Percentiles rank a stretch among this genome's conserved stretches.
Evolutionary conservation across 2,329 filamentous ascomycete genomes (phyloP).

Genomic region (Fonsecaea pedrosoi): DNA sequence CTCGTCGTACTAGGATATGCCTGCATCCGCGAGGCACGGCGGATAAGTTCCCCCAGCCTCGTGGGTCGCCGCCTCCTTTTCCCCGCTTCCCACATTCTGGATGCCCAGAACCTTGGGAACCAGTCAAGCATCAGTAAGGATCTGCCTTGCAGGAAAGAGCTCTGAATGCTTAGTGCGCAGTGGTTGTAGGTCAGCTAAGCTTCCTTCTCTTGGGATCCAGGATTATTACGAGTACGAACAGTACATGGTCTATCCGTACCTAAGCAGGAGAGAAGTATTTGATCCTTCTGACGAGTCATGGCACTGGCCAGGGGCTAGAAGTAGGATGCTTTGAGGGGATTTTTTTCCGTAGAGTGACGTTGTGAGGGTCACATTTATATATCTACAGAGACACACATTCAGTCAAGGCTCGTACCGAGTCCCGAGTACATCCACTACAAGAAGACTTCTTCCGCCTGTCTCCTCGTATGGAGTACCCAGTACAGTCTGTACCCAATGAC

Average conservation of each 20-base stretch:
- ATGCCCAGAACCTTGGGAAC: not conserved
- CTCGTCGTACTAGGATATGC: not conserved
- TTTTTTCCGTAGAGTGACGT: not conserved
- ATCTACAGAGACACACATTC: too few relatives aligned
- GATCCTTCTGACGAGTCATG: not conserved
- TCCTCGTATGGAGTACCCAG: too few relatives aligned
- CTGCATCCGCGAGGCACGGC: not conserved
- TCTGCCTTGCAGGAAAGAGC: not conserved
- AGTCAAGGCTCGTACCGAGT: too few relatives aligned
- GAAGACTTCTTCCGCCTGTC: too few relatives aligned
- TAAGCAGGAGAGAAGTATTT: too few relatives aligned
- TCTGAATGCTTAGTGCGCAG: not conserved
- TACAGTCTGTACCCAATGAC: not conserved
- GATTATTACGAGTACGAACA: not conserved
- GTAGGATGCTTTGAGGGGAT: not conserved
- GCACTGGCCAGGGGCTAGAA: not conserved
- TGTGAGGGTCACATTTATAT: too few relatives aligned
- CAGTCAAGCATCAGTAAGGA: not conserved
- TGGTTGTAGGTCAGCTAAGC: not conserved
- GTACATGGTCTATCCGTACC: not conserved
- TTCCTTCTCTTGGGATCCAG: not conserved
- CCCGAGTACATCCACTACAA: too few relatives aligned
- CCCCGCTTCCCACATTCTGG: not conserved
- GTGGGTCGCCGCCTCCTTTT: not conserved
- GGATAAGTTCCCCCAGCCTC: not conserved